Evolutionary conservation across 306 rosid species (phyloP), one percentile per base, ranked within the genome.

Genomic region (Fragaria vesca): DNA sequence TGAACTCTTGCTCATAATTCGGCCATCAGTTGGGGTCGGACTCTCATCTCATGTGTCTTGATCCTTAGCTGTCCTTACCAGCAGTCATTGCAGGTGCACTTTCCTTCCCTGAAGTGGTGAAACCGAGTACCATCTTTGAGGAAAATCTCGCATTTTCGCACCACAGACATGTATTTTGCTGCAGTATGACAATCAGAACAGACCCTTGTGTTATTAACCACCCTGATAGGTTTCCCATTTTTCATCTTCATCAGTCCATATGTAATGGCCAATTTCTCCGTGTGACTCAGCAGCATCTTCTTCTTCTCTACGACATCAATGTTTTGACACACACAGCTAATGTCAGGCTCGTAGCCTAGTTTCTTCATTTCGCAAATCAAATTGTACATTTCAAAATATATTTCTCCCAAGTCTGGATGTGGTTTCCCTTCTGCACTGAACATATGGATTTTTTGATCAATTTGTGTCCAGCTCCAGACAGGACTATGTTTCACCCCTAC

Each of bases 401-500:
- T 81, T 69, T 85, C 79, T 74, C 96, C 90, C 72, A 78, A 79
- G 24, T 89, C 90, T 12, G 85, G 82, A 78, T 89, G 93, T 51
- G 93, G 66, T 43, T 76, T 81, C 62, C 86, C 89, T 76, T 84
- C 89, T 34, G 91, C 88, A 58, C 84, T 87, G 78, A 89, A 91
- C 78, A 81, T 60, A 42, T 89, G 93, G 78, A 89, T 80, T 20
- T 43, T 71, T 66, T 80, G 86, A 66, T 81, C 78, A 67, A 91
- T 81, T 77, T 87, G 91, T 75, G 82, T 89, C 93, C 91, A 89
- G 81, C 90, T 91, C 96, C 91, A 89, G 2, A 91, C 92, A 36
- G 60, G 74, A 1, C 87, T 79, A n/a, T 32, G 79, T 80, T 77
- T 86, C 79, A 87, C 45, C 17, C 85, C 86, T 34, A 42, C 51